phyloP scores from a whole-genome alignment of 1,284 basidiomycete genomes.

The Ustilago xerochloae region DNA sequence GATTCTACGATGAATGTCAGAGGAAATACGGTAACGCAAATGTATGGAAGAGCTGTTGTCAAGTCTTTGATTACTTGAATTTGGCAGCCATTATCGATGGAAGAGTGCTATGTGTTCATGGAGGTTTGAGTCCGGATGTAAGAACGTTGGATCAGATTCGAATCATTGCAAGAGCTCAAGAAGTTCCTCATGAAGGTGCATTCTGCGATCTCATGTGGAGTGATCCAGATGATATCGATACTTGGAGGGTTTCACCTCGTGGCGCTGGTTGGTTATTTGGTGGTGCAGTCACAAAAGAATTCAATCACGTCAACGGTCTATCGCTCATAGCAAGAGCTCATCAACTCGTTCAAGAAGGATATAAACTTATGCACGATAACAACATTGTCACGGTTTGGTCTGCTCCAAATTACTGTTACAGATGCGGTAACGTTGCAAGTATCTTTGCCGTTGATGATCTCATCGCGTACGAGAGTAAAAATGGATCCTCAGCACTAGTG shows the following conservation, averaged over 20 bases:
- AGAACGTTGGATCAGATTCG: slow-evolving; percentile 99
- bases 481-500: slow-evolving; percentile 76
- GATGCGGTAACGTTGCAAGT: slow-evolving; percentile 96
- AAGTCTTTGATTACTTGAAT: slow-evolving; percentile 99
- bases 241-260: slow-evolving; percentile 96
- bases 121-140: slow-evolving; percentile 94
- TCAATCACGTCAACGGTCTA: slow-evolving; percentile 89
- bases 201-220: slow-evolving; percentile 99
- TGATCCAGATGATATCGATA: slow-evolving; percentile 99
- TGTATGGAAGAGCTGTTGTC: slow-evolving; percentile 99
- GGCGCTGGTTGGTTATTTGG: slow-evolving; percentile 99
- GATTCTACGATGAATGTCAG: slow-evolving; percentile 93
- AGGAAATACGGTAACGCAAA: slow-evolving; percentile 90
- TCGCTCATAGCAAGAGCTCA: slow-evolving; percentile 96
- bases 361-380: slow-evolving; percentile 91
- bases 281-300: slow-evolving; percentile 95
- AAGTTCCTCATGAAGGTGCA: slow-evolving; percentile 98
- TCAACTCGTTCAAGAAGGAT: slow-evolving; percentile 99
- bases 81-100: slow-evolving; percentile 97
- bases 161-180: slow-evolving; percentile 90
- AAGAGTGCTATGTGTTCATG: slow-evolving; percentile 98
- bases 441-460: slow-evolving; percentile 84
- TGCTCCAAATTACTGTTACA: slow-evolving; percentile 97
- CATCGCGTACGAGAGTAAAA: slow-evolving; percentile 44
- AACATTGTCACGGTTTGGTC: slow-evolving; percentile 98